These are phyloP conservation scores for Cladosporium halotolerans DNA, from an alignment of 2,329 filamentous ascomycete genomes.

Conservation along the genomic window DNA sequence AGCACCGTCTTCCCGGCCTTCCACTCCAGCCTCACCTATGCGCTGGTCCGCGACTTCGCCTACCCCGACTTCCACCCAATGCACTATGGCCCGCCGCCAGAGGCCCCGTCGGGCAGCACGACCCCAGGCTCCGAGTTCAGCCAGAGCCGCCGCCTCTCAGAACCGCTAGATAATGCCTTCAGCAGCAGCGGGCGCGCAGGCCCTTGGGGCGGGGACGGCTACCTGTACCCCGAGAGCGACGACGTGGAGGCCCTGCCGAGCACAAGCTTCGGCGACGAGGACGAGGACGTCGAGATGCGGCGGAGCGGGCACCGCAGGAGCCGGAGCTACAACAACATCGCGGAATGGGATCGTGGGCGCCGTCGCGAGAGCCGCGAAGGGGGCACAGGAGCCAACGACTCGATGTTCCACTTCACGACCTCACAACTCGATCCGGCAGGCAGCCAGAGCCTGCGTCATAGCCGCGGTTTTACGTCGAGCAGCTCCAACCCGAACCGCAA, in stretches of 20 bases:
- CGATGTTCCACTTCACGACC: constrained; percentile 15
- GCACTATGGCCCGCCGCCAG: constrained; percentile 87
- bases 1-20: constrained; percentile 74
- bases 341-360: constrained; percentile 57
- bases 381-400: constrained; percentile 1
- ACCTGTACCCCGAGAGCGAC: constrained; percentile 22
- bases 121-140: constrained; percentile 80
- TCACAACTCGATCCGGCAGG: constrained; percentile 26
- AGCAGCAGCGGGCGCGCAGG: constrained; percentile 47
- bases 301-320: constrained; percentile 30
- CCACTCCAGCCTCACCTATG: constrained; percentile 78
- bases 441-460: constrained; percentile 24
- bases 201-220: constrained; percentile 36
- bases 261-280: constrained; percentile 29
- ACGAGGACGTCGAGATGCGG: constrained; percentile 10
- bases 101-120: constrained; percentile 71
- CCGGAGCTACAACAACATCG: constrained; percentile 82
- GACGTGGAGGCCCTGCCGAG: constrained; percentile 27
- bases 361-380: constrained; percentile 34
- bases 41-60: constrained; percentile 92
- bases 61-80: constrained; percentile 76
- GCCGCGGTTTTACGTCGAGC: constrained; percentile 19
- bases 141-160: constrained; percentile 67
- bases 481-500: constrained; percentile 30
- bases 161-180: constrained; percentile 33